These are phyloP conservation scores for Strombidium stylifer DNA, from an alignment of 73 alveolate genomes.

Conservation along the genomic window DNA sequence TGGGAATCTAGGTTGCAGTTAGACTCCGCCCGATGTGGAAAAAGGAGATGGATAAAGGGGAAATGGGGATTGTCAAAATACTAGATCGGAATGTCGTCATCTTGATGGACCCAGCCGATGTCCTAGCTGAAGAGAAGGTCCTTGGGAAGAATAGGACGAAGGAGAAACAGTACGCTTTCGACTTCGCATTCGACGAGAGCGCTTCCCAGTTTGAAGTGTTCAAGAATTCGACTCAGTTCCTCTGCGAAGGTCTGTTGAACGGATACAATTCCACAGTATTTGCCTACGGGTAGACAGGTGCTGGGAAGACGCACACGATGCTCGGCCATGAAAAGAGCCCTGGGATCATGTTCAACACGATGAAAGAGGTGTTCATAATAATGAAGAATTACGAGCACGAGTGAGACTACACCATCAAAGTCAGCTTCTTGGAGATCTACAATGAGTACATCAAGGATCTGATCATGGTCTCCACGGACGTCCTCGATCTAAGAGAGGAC, in stretches of 20 bases:
- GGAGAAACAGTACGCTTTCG: constrained; percentile 97
- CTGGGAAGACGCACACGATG: constrained; percentile 98
- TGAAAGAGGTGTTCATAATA: constrained; percentile 73
- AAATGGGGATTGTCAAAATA: constrained; percentile 48
- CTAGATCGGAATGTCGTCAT: constrained; percentile 63
- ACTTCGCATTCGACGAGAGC: constrained; percentile 91
- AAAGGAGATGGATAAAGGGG: constrained; percentile 64
- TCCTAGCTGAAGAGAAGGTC: constrained; percentile 46
- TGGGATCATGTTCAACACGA: constrained; percentile 93
- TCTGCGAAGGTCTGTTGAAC: constrained; percentile 92
- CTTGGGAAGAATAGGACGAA: constrained; percentile 88
- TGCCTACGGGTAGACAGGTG: constrained; percentile 99
- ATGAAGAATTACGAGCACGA: constrained; percentile 45
- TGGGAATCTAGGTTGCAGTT: constrained; percentile 65
- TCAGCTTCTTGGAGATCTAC: constrained; percentile 87
- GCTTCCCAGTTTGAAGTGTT: constrained; percentile 83
- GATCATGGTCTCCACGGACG: constrained; percentile 66
- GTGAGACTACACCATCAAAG: constrained; percentile 68
- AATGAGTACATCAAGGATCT: constrained; percentile 73
- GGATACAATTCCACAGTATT: constrained; percentile 98
- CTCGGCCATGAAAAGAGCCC: constrained; percentile 89
- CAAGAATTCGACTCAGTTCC: constrained; percentile 85
- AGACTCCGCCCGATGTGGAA: constrained; percentile 73
- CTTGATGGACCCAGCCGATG: constrained; percentile 63
- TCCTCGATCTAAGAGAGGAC: constrained; percentile 92